Base-by-base conservation (phyloP, 2,329 filamentous ascomycete species). In the Pseudogymnoascus sp. region DNA sequence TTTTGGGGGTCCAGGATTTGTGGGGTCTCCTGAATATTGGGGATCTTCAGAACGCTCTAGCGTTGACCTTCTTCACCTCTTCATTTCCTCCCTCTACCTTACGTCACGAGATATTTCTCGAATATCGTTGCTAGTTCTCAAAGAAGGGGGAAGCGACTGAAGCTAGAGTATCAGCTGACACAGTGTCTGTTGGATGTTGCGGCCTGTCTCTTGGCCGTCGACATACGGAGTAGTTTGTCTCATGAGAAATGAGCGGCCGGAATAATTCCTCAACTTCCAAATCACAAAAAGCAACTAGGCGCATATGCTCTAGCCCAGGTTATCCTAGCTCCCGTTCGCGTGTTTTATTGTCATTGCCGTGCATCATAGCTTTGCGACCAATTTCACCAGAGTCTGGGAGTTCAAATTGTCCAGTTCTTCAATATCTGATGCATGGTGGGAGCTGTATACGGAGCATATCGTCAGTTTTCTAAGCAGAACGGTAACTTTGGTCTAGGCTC, bases 331-430 rank as follows among this genome's bases (percentile, higher is more conserved):
- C 50, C 50, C 50, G 50, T 56, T 56, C 50, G 29, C 29, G 50
- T 56, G 50, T 56, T 56, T 56, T 56, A 56, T 56, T 56, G 50
- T 56, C 50, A 56, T 56, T 56, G 50, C 29, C 23, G 29, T 56
- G 50, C 50, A 56, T 35, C 50, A 56, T 56, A 35, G 50, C 50
- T 56, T 35, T 21, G 29, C 10, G 50, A 35, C 50, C 50, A 56
- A 56, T 56, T 56, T 56, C 50, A 5, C 50, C 13, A 35, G 13
- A 37, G 33, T 37, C 13, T 37, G 33, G 13, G 4, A 37, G 50
- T 33, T 56, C 50, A 56, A 56, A 33, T 56, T 56, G 29, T 33
- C 17, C 10, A 21, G 11, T 33, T 33, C 50, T 19, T 56, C 26
- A 19, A 33, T 33, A 33, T 56, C 50, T 33, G 29, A 56, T 56